Percentiles rank a stretch among this genome's conserved stretches.
These are phyloP conservation scores for Plenodomus biglobosus DNA, from an alignment of 2,329 filamentous ascomycete species.

Conservation along the genomic window DNA sequence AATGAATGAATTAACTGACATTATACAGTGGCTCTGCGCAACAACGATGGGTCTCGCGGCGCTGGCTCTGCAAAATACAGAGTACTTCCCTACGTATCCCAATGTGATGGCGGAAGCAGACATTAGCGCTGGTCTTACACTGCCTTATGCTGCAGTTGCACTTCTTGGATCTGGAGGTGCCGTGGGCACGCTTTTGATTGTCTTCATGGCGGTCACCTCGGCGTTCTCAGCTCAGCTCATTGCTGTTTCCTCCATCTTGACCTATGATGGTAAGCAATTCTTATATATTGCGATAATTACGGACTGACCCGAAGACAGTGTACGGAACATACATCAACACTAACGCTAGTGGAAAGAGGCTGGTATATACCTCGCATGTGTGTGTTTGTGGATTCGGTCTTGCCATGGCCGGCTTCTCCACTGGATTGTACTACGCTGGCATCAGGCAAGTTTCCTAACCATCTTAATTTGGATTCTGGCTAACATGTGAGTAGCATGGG, in stretches of 20 bases:
- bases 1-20: neutral
- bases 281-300: neutral
- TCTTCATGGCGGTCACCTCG: slow-evolving; percentile 54
- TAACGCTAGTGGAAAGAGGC: slow-evolving; percentile 67
- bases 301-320: slow-evolving; percentile 39
- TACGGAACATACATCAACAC: slow-evolving; percentile 87
- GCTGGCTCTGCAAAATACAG: slow-evolving; percentile 46
- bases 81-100: slow-evolving; percentile 49
- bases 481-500: slow-evolving; percentile 60
- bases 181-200: slow-evolving; percentile 40
- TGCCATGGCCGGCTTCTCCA: slow-evolving; percentile 77
- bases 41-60: slow-evolving; percentile 52
- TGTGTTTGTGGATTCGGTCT: slow-evolving; percentile 73
- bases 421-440: slow-evolving; percentile 59
- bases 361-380: slow-evolving; percentile 78
- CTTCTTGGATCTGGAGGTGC: slow-evolving; percentile 38
- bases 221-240: slow-evolving; percentile 51
- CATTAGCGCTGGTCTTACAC: slow-evolving; percentile 32
- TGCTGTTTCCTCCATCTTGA: slow-evolving; percentile 80
- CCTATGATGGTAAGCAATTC: slow-evolving; percentile 63
- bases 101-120: slow-evolving; percentile 27
- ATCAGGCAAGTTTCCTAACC: slow-evolving; percentile 17
- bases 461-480: neutral
- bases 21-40: slow-evolving; percentile 45
- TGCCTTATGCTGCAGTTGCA: slow-evolving; percentile 37